A percentile compares a stretch with the other conserved stretches of the same genome.
Conservation (phyloP, 768 basidiomycete species). For the Agrocybe pediades region DNA sequence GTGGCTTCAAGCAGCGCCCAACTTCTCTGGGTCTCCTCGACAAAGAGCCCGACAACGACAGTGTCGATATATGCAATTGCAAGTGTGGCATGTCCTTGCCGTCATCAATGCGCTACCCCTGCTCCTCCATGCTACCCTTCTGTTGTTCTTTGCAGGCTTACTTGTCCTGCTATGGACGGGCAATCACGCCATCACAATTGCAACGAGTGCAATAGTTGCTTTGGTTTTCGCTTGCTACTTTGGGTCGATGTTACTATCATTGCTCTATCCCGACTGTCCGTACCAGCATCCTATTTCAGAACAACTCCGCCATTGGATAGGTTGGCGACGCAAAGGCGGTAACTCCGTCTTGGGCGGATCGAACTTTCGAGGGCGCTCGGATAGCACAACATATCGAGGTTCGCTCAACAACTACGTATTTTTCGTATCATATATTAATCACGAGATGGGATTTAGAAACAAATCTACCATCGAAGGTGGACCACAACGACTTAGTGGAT, state of each 20-base stretch:
- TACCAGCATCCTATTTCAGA: slow-evolving; percentile 40
- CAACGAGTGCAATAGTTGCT: slow-evolving; percentile 32
- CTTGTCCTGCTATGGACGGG: slow-evolving; percentile 38
- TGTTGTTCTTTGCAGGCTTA: slow-evolving; percentile 40
- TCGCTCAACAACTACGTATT: background rate
- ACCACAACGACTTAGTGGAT: slow-evolving; percentile 30
- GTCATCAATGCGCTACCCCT: slow-evolving; percentile 39
- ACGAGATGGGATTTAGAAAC: too few relatives aligned
- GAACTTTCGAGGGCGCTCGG: background rate
- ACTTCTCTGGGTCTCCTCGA: slow-evolving; percentile 34
- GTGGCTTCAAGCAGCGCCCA: slow-evolving; percentile 37
- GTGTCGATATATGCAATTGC: slow-evolving; percentile 30
- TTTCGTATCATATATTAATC: background rate
- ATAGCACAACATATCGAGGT: background rate
- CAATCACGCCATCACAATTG: slow-evolving; percentile 29
- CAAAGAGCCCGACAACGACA: slow-evolving; percentile 38
- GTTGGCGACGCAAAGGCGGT: background rate
- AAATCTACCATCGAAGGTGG: too few relatives aligned
- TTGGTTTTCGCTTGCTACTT: slow-evolving; percentile 35
- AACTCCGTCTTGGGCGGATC: background rate
- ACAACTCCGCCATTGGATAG: slow-evolving; percentile 24
- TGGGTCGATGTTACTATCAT: slow-evolving; percentile 34
- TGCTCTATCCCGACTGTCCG: slow-evolving; percentile 37
- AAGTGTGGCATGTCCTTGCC: slow-evolving; percentile 37
- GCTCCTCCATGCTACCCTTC: slow-evolving; percentile 36